phyloP scores from a whole-genome alignment of 2,329 filamentous ascomycete species.

The Cadophora malorum region DNA sequence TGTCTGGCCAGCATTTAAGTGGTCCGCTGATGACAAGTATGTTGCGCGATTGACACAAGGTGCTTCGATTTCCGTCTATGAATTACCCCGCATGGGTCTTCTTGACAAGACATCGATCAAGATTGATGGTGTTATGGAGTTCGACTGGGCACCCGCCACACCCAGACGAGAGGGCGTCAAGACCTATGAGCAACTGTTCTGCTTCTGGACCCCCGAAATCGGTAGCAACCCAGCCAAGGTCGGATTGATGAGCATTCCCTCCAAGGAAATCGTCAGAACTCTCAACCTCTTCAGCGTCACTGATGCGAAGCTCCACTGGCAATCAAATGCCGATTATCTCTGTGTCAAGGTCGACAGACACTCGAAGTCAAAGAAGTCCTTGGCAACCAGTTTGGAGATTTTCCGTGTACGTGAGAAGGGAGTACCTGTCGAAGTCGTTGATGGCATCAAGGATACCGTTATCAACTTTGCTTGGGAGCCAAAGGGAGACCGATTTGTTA shows the following conservation, averaged over 20 bases:
- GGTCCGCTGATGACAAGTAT: constrained; percentile 97
- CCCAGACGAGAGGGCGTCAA: constrained; percentile 85
- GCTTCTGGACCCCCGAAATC: constrained; percentile 98
- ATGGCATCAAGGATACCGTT: constrained; percentile 96
- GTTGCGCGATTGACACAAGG: constrained; percentile 90
- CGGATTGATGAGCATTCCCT: constrained; percentile 92
- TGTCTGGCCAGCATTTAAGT: constrained; percentile 99
- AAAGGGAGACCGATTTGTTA: constrained; percentile 95
- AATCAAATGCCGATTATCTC: constrained; percentile 90
- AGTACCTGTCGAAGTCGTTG: constrained; percentile 96
- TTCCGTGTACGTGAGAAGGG: constrained; percentile 98
- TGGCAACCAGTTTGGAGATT: constrained; percentile 96
- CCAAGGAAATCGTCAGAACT: constrained; percentile 91
- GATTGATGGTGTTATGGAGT: constrained; percentile 95
- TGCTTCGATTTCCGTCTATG: constrained; percentile 89
- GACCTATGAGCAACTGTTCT: constrained; percentile 93
- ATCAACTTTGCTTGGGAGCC: constrained; percentile 99
- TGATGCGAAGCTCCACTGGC: constrained; percentile 98
- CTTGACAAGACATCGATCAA: constrained; percentile 93
- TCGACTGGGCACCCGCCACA: constrained; percentile 93
- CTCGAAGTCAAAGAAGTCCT: constrained; percentile 98
- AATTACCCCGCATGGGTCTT: constrained; percentile 86
- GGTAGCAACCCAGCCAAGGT: constrained; percentile 98
- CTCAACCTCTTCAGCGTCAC: constrained; percentile 98
- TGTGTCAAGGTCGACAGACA: constrained; percentile 99